Base-by-base conservation (phyloP, 75 land plant species). In the Sequoia sempervirens region DNA sequence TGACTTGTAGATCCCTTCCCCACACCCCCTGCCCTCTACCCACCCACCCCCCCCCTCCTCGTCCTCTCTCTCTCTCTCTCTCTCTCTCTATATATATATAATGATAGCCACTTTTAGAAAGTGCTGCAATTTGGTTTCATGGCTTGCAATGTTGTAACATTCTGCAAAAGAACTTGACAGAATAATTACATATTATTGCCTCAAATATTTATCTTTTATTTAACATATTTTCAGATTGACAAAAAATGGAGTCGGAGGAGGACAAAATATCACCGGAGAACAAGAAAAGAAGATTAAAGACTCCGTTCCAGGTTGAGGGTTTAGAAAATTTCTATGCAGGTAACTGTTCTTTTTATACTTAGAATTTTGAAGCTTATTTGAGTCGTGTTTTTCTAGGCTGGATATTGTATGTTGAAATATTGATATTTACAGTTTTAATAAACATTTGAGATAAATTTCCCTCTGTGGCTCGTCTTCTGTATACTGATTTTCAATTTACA, bases 291-390 rank as follows among this genome's bases (percentile, higher is more conserved):
- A 85, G 40, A 45, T 66, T 87, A 69, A 93, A 93, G 84, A 91
- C 93, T 69, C 90, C 91, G 17, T 40, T 82, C 13, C 94, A 93
- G 86, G 82, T 90, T 58, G 75, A 84, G 47, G 91, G 90, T 37
- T 53, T 93, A 61, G 94, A 93, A 84, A 84, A 80, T 34, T 86
- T 92, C 36, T 93, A 93, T 85, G 74, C 84, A 56, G 94, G 94
- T 91, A 88, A n/a, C 50, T 58, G 34, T 6, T 26, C 41, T 15
- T 73, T 82, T 52, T 18, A 8, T 34, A 20, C 53, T 45, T 47
- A 9, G 10, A 47, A 0, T 47, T 47, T 26, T 52, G 53, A 15
- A 18, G 34, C 56, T 28, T 56, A 78, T 17, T 41, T 40, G 32
- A 5, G n/a, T 80, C 69, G 69, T 32, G 75, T 54, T 82, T 74